Conservation (phyloP, 2,329 filamentous ascomycete genomes). For the Aspergillus brasiliensis region DNA sequence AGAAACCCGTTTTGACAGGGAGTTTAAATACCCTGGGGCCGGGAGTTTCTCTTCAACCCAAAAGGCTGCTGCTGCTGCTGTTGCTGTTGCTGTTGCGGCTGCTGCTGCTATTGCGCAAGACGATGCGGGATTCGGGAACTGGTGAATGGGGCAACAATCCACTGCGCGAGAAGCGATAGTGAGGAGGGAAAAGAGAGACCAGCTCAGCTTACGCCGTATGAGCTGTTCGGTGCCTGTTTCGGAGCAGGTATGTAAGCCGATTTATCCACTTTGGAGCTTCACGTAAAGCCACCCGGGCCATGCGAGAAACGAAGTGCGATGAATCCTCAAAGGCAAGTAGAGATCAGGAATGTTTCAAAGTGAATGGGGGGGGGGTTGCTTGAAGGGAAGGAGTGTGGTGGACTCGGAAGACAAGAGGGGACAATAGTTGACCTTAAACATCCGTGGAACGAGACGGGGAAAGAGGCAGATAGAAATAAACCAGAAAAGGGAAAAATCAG, state of each 20-base stretch:
- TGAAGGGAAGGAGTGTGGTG: slow-evolving; percentile 1
- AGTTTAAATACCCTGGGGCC: slow-evolving; percentile 13
- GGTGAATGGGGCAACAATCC: too few species aligned
- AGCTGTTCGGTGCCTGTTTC: slow-evolving; percentile 20
- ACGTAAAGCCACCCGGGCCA: slow-evolving; percentile 19
- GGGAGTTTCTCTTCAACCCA: background rate
- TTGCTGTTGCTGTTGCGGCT: too few species aligned
- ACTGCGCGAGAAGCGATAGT: background rate
- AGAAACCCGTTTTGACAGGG: slow-evolving; percentile 14
- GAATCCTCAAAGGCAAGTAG: background rate
- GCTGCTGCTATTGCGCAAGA: too few species aligned
- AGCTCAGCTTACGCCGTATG: slow-evolving; percentile 18
- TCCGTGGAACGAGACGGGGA: background rate
- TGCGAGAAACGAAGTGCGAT: slow-evolving; percentile 11
- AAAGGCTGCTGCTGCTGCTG: background rate
- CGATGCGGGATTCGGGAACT: too few species aligned
- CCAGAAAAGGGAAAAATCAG: slow-evolving; percentile 1
- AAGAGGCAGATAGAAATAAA: slow-evolving; percentile 3
- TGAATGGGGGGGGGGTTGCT: background rate
- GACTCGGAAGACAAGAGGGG: slow-evolving; percentile 7
- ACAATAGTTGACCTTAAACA: slow-evolving; percentile 2
- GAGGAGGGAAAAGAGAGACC: slow-evolving; percentile 1
- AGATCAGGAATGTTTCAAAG: slow-evolving; percentile 8
- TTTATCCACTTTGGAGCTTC: slow-evolving; percentile 20
- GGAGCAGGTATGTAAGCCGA: slow-evolving; percentile 25